Percentiles rank a stretch among this genome's conserved stretches.
These are phyloP conservation scores for Chimonanthus salicifolius DNA, from an alignment of 164 flowering plant species.

Conservation along the genomic window DNA sequence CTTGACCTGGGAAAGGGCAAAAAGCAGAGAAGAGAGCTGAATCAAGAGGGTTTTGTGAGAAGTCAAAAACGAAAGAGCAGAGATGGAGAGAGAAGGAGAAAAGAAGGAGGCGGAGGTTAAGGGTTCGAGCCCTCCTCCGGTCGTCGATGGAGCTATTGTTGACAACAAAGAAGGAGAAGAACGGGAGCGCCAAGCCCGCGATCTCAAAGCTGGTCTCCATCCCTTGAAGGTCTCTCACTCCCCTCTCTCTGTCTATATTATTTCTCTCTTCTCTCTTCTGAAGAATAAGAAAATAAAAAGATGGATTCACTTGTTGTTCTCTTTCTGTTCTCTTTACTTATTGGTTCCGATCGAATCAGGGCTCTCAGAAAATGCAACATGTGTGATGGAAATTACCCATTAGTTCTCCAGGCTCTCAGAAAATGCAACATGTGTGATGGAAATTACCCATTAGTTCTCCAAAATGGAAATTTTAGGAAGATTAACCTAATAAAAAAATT, in stretches of 20 bases:
- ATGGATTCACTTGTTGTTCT: background rate
- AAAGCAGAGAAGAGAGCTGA: too few relatives aligned
- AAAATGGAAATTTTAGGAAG: too few relatives aligned
- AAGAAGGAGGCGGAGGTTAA: conserved; percentile 5
- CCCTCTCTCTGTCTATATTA: background rate
- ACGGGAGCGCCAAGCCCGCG: conserved; percentile 56
- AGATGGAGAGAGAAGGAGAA: conserved; percentile 5
- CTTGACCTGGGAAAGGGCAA: too few relatives aligned
- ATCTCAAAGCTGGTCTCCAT: conserved; percentile 85
- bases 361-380: background rate
- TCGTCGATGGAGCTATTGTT: conserved; percentile 2
- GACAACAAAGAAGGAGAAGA: conserved; percentile 43
- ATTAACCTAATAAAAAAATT: too few relatives aligned
- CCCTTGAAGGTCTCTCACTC: conserved; percentile 54
- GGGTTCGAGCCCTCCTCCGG: background rate
- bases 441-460: too few relatives aligned
- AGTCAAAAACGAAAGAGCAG: background rate
- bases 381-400: too few relatives aligned
- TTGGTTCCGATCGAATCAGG: background rate
- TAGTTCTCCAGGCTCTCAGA: background rate
- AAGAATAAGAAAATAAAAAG: background rate
- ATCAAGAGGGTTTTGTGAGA: too few relatives aligned
- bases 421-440: background rate
- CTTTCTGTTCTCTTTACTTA: background rate
- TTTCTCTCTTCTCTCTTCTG: background rate